These are phyloP conservation scores for Podospora comata DNA, from an alignment of 495 filamentous ascomycete species.

Conservation along the genomic window DNA sequence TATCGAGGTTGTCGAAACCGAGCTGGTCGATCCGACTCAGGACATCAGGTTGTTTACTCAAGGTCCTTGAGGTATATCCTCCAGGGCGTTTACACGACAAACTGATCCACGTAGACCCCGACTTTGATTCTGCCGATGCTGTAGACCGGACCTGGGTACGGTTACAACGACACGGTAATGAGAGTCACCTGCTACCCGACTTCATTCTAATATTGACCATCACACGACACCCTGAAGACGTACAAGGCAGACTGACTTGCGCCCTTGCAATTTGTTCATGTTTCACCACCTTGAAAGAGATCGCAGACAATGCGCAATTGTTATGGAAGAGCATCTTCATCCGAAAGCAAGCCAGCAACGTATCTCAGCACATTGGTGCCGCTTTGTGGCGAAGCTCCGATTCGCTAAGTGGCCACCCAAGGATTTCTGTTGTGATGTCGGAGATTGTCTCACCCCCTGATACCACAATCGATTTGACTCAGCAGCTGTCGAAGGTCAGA, in stretches of 20 bases:
- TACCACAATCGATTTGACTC: background rate
- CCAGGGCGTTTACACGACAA: background rate
- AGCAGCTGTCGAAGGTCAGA: background rate
- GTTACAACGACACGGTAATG: background rate
- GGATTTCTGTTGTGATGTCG: background rate
- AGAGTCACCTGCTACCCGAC: background rate
- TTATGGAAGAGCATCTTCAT: background rate
- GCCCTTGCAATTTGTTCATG: background rate
- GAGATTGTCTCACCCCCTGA: background rate
- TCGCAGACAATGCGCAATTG: background rate
- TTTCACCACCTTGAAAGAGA: background rate
- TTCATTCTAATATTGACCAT: background rate
- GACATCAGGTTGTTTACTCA: background rate
- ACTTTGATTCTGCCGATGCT: background rate
- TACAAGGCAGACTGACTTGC: background rate
- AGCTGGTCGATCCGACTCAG: background rate
- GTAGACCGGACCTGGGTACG: constrained; percentile 2
- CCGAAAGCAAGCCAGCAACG: background rate
- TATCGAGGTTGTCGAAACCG: background rate
- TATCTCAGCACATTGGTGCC: background rate
- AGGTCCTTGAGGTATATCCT: background rate
- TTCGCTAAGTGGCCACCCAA: background rate
- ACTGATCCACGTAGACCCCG: background rate
- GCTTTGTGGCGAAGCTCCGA: background rate
- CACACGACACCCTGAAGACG: background rate